Base-by-base conservation (phyloP, 495 filamentous ascomycete genomes). In the Lepraria neglecta region DNA sequence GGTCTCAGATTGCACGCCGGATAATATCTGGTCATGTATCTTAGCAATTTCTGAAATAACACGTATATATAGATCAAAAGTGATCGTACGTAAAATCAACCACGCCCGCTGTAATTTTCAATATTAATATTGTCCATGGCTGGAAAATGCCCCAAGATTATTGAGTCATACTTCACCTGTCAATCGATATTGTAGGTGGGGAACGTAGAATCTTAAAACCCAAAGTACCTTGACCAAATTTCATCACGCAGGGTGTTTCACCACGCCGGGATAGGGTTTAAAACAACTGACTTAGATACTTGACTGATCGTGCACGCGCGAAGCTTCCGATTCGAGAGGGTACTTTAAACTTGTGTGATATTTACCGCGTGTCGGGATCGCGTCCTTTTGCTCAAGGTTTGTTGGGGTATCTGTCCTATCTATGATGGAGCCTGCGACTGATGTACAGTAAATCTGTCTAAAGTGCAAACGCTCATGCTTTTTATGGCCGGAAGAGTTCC, bases 151-250 rank as follows among this genome's bases (percentile, higher is more conserved):
- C 30, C 33, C 3, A 35, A 40, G 12, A 53, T 3, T 53, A 53
- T 53, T 10, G 27, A 28, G 17, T 53, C 50, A 19, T 53, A 7
- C 50, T 27, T 27, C 50, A 53, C 1, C 21, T 55, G 12, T 55
- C 52, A 55, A 14, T 56, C 30, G 38, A 15, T 19, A 38, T 56
- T 1, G n/a, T 54, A 38, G 11, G 1, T 61, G 45, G 59, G 11
- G 46, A 35, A 42, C 12, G 42, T 43, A 50, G 51, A 43, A 12
- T 45, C 43, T 1, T 56, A 10, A 50, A 61, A 54, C 3, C 31
- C 59, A 27, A 61, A 35, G 59, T 61, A 42, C 9, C 38, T 42
- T 42, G 38, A 53, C 10, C 44, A 28, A 28, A 55, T 60, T 54
- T n/a, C n/a, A n/a, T n/a, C n/a, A n/a, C n/a, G n/a, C n/a, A n/a